Percentiles rank a stretch among this genome's conserved stretches.
These are phyloP conservation scores for Diaporthe ampelina DNA, from an alignment of 2,329 filamentous ascomycete species.

Conservation along the genomic window DNA sequence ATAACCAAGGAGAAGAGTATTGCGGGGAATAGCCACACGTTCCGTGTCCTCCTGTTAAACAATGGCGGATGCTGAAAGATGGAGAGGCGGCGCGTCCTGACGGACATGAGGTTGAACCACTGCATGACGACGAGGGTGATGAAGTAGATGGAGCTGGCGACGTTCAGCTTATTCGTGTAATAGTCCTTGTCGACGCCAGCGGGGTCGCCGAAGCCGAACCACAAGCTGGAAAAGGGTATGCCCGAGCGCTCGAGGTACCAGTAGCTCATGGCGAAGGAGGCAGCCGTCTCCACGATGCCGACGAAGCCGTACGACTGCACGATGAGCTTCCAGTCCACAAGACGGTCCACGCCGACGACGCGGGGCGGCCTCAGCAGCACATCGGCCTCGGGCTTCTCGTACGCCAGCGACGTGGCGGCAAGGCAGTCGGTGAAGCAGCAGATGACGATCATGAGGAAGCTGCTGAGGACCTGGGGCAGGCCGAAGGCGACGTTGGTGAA, in stretches of 20 bases:
- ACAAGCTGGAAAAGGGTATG: constrained; percentile 74
- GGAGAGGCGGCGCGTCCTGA: constrained; percentile 74
- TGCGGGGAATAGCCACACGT: constrained; percentile 78
- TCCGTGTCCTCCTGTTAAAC: constrained; percentile 75
- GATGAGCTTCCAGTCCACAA: constrained; percentile 81
- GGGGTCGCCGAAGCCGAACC: constrained; percentile 76
- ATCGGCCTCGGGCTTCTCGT: constrained; percentile 83
- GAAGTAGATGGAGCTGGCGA: constrained; percentile 82
- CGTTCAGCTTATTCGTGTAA: constrained; percentile 69
- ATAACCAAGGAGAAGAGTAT: constrained; percentile 78
- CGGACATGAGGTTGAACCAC: constrained; percentile 81
- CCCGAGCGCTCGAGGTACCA: constrained; percentile 76
- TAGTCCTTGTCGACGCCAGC: constrained; percentile 65
- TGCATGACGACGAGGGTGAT: constrained; percentile 87
- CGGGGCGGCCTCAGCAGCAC: constrained; percentile 78
- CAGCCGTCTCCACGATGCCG: constrained; percentile 72
- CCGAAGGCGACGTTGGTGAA: constrained; percentile 81
- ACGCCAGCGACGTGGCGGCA: constrained; percentile 80
- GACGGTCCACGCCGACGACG: constrained; percentile 76
- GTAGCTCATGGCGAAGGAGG: constrained; percentile 75
- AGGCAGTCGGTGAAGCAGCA: constrained; percentile 84
- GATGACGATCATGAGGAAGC: constrained; percentile 80
- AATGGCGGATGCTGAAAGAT: constrained; percentile 81
- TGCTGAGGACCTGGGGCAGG: constrained; percentile 79
- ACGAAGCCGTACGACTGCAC: constrained; percentile 80